A percentile compares a stretch with the other conserved stretches of the same genome.
These are phyloP conservation scores for Torulaspora maleeae DNA, from an alignment of 805 yeast genomes.

Conservation along the genomic window DNA sequence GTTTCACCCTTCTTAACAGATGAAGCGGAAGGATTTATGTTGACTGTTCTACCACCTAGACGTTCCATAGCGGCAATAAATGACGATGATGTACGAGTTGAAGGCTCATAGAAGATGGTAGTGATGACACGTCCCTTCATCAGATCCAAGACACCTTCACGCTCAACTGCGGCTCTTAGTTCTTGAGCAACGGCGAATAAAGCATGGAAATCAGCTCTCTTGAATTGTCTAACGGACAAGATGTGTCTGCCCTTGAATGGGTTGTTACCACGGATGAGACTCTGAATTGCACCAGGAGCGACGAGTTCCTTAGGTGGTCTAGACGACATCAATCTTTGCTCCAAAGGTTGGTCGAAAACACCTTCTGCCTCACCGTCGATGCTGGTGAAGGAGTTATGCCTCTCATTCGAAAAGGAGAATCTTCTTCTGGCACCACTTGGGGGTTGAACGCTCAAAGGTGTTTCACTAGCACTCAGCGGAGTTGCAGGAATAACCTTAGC, in stretches of 20 bases:
- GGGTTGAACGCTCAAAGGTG: conserved; percentile 39
- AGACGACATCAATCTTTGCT: conserved; percentile 54
- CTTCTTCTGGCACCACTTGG: conserved; percentile 40
- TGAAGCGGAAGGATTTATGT: conserved; percentile 80
- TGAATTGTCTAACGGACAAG: conserved; percentile 80
- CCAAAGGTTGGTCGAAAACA: conserved; percentile 54
- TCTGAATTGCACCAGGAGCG: conserved; percentile 74
- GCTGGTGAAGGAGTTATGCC: conserved; percentile 36
- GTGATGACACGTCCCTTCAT: conserved; percentile 87
- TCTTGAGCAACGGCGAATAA: conserved; percentile 97
- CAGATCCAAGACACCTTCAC: conserved; percentile 89
- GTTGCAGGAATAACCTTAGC: conserved; percentile 40
- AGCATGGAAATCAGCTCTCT: conserved; percentile 84
- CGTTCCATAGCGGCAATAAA: conserved; percentile 99
- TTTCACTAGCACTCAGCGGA: conserved; percentile 30
- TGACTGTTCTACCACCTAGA: conserved; percentile 94
- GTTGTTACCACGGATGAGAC: conserved; percentile 74
- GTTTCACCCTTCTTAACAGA: conserved; percentile 98
- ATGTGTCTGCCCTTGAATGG: conserved; percentile 88
- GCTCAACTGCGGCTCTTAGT: conserved; percentile 93
- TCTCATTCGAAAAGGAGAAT: conserved; percentile 48
- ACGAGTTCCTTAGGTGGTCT: conserved; percentile 68
- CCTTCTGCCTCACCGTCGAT: conserved; percentile 45
- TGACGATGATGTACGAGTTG: conserved; percentile 93
- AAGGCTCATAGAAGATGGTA: conserved; percentile 96